These are phyloP conservation scores for Penicillium ochrochloron DNA, from an alignment of 495 filamentous ascomycete species.

Conservation along the genomic window DNA sequence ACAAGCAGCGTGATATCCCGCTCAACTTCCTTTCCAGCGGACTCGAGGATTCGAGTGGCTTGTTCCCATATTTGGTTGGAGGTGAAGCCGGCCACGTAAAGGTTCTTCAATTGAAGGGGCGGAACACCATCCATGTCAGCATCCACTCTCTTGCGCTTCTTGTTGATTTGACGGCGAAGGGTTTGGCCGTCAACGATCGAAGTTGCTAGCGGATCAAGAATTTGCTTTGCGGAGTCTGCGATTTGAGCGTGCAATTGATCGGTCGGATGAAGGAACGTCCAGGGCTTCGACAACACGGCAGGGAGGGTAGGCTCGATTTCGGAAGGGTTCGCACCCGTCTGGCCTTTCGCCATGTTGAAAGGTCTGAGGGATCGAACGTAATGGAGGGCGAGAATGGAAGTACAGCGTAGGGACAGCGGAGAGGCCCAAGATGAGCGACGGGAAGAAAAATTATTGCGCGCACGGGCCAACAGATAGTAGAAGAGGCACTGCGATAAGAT, in stretches of 20 bases:
- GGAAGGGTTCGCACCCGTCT: constrained; percentile 11
- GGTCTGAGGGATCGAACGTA: not conserved
- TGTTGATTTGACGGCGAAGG: constrained; percentile 57
- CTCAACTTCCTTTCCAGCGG: constrained; percentile 40
- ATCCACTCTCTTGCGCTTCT: constrained; percentile 69
- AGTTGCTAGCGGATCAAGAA: constrained; percentile 74
- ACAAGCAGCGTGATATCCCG: constrained; percentile 35
- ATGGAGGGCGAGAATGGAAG: not conserved
- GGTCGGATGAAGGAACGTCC: constrained; percentile 71
- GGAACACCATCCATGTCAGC: constrained; percentile 45
- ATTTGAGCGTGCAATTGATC: constrained; percentile 64
- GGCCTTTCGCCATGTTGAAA: constrained; percentile 28
- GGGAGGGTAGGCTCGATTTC: constrained; percentile 24
- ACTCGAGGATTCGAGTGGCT: constrained; percentile 69
- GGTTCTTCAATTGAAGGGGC: constrained; percentile 69
- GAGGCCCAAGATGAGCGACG: constrained; percentile 7
- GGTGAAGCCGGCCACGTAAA: constrained; percentile 87
- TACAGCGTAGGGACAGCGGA: not conserved
- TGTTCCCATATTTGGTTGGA: constrained; percentile 94
- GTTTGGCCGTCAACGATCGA: constrained; percentile 69
- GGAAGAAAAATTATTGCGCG: constrained; percentile 35
- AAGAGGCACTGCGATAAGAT: constrained; percentile 27
- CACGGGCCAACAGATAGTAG: constrained; percentile 25
- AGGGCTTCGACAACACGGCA: constrained; percentile 38
- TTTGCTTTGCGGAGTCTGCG: constrained; percentile 71